Conservation (phyloP, 805 yeast species). For the Sugiyamaella chiloensis region DNA sequence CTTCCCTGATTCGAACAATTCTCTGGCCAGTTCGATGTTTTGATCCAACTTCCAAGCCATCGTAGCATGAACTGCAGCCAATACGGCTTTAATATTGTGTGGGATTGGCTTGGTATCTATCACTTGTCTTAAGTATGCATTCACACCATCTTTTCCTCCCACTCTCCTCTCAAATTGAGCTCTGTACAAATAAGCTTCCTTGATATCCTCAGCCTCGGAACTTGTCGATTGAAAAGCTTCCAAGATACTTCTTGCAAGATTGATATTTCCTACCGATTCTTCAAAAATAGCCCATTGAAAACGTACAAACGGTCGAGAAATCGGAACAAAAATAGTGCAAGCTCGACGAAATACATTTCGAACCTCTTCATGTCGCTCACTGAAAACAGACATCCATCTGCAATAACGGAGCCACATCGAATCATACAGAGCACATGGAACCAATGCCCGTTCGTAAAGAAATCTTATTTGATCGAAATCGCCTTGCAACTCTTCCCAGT, state of each 20-base stretch:
- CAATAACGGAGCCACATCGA: constrained; percentile 69
- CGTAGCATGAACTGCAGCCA: constrained; percentile 13
- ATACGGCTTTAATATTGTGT: constrained; percentile 6
- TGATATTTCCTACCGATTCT: constrained; percentile 29
- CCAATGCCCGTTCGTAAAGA: constrained; percentile 68
- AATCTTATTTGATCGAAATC: constrained; percentile 35
- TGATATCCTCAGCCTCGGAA: not conserved
- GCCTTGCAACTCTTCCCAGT: constrained; percentile 45
- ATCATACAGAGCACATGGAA: constrained; percentile 51
- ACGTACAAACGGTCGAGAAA: constrained; percentile 30
- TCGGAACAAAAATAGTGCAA: constrained; percentile 35
- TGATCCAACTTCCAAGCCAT: constrained; percentile 15
- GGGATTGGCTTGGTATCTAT: not conserved
- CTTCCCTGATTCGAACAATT: constrained; percentile 22
- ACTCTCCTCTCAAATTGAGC: constrained; percentile 27
- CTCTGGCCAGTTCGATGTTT: constrained; percentile 26
- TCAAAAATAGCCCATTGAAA: constrained; percentile 35
- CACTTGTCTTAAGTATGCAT: constrained; percentile 3
- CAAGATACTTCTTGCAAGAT: constrained; percentile 30
- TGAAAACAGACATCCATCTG: constrained; percentile 42
- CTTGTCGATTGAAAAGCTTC: constrained; percentile 2
- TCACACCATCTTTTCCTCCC: constrained; percentile 6
- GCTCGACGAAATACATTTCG: constrained; percentile 53
- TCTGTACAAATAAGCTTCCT: constrained; percentile 20
- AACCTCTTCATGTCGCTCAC: constrained; percentile 31